Evolutionary conservation across 2,329 filamentous ascomycete species (phyloP), one percentile per base, ranked within the genome.

Genomic region (Aaosphaeria arxii): DNA sequence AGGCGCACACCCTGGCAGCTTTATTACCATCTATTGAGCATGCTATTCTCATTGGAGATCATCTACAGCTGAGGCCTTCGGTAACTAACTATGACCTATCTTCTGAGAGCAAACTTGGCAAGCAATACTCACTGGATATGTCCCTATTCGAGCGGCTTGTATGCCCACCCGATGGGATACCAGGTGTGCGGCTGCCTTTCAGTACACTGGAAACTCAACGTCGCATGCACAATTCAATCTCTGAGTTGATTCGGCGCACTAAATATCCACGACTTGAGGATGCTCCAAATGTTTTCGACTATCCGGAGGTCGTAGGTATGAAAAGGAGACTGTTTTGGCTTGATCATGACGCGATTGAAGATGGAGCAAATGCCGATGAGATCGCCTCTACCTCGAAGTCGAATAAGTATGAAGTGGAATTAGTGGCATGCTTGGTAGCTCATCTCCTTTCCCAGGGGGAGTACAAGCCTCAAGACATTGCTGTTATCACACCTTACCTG

Each of bases 401-500:
- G 9, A 86, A 86, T 47, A 49, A 59, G 0, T 84, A 72, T 33
- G 86, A 90, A 58, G 72, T 85, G 0, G 72, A 82, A 0, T 84
- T 90, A 81, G 77, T 77, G 0, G 68, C 75, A 4, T 76, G 79
- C 0, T 68, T 89, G 0, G 81, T 88, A 0, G 75, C 74, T 0
- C 85, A 90, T 59, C 67, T 90, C 0, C 70, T 85, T 4, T 72
- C 75, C 0, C 86, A 90, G 59, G 85, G 85, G 0, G 60, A 54
- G 1, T 88, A 89, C 58, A 62, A 62, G 0, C 61, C 67, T 0
- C 72, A 72, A 0, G 82, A 89, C 4, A 86, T 90, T 50, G 84
- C 85, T 0, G 80, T 91, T 0, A 61, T 90, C 3, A 89, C 86
- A 0, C 83, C 82, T 0, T 86, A 86, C 49, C 64, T 76, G 0